Percentiles rank a stretch among this genome's conserved stretches.
These are phyloP conservation scores for Aphanocladium album DNA, from an alignment of 2,329 filamentous ascomycete genomes.

Conservation along the genomic window DNA sequence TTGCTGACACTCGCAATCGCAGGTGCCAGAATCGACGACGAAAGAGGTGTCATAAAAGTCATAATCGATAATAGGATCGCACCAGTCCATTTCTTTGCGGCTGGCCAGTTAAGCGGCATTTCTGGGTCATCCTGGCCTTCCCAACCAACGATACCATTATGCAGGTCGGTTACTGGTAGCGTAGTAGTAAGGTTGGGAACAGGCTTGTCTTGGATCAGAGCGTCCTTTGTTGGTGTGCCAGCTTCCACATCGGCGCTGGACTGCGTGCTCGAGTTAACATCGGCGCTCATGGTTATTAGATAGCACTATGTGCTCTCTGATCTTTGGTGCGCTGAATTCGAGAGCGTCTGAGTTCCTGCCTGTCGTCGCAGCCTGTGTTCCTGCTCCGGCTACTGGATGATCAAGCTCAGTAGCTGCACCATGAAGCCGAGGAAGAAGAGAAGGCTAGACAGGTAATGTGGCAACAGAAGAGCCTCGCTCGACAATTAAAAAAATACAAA, in stretches of 20 bases:
- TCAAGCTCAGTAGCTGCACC: no score
- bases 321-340: neutral
- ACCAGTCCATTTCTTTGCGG: slow-evolving; percentile 37
- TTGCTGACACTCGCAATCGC: slow-evolving; percentile 42
- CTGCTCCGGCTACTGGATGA: no score
- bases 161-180: neutral
- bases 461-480: neutral
- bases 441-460: neutral
- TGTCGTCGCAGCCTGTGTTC: no score
- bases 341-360: neutral
- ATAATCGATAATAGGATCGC: slow-evolving; percentile 43
- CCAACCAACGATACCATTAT: slow-evolving; percentile 50
- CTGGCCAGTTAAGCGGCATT: slow-evolving; percentile 62
- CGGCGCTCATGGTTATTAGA: neutral
- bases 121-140: slow-evolving; percentile 48
- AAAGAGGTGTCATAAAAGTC: slow-evolving; percentile 23
- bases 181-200: neutral
- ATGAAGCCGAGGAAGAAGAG: neutral
- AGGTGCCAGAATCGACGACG: slow-evolving; percentile 34
- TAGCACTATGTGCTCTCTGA: neutral
- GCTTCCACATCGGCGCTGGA: neutral
- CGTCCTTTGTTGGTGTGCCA: neutral
- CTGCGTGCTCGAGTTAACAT: neutral
- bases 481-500: neutral
- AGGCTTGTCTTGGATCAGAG: neutral